These are phyloP conservation scores for Saccharomycopsis capsularis DNA, from an alignment of 805 yeast genomes.

Conservation along the genomic window DNA sequence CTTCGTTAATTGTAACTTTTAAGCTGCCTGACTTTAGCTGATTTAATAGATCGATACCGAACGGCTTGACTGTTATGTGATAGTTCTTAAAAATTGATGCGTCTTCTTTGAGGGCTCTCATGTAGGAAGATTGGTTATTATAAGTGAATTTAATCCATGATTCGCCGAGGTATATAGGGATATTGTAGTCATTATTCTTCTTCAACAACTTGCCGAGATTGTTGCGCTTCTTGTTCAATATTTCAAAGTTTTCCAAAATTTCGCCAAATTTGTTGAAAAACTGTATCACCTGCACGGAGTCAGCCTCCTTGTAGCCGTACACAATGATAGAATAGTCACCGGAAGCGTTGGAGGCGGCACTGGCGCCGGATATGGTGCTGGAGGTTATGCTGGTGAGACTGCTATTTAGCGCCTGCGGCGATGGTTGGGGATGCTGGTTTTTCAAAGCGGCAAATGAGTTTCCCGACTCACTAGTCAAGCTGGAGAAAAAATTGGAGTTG, in stretches of 20 bases:
- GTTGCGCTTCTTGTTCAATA: slow-evolving; percentile 24
- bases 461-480: slow-evolving; percentile 5
- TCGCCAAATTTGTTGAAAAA: slow-evolving; percentile 76
- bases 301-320: slow-evolving; percentile 80
- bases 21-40: neutral
- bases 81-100: slow-evolving; percentile 36
- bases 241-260: slow-evolving; percentile 67
- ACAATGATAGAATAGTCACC: slow-evolving; percentile 66
- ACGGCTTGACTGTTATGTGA: slow-evolving; percentile 7
- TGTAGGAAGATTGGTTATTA: slow-evolving; percentile 65
- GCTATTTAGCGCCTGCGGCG: neutral
- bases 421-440: too few species aligned
- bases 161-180: slow-evolving; percentile 75
- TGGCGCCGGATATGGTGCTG: neutral
- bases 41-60: slow-evolving; percentile 4
- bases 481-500: slow-evolving; percentile 13
- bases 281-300: slow-evolving; percentile 57
- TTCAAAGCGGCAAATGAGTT: too few species aligned
- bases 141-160: slow-evolving; percentile 91
- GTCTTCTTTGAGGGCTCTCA: slow-evolving; percentile 79
- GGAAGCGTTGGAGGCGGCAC: neutral
- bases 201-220: slow-evolving; percentile 8
- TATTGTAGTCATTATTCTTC: slow-evolving; percentile 15
- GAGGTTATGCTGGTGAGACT: neutral
- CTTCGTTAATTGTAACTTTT: neutral